Percentiles rank a stretch among this genome's conserved stretches.
Evolutionary conservation across 139 green algal genomes (phyloP).

Genomic region (Trebouxia sp.): DNA sequence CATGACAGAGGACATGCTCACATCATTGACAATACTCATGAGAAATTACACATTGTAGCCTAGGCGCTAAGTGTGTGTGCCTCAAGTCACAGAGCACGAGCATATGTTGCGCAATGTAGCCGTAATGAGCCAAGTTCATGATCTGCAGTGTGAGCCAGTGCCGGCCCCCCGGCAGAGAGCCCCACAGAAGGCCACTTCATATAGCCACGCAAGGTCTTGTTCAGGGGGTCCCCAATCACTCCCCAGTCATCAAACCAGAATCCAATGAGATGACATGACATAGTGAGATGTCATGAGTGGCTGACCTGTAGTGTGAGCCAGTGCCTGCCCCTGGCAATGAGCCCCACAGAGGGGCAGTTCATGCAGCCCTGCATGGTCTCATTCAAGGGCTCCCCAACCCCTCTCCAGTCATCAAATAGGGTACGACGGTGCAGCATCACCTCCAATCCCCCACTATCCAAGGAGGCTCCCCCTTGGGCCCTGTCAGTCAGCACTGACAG

Average conservation of each 20-base stretch:
- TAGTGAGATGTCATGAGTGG: too few species aligned
- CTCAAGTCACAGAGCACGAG: too few species aligned
- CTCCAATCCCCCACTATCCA: conserved; percentile 57
- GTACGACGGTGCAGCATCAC: conserved; percentile 66
- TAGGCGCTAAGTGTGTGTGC: too few species aligned
- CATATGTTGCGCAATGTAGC: too few species aligned
- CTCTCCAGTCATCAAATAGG: conserved; percentile 64
- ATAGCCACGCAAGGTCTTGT: conserved; percentile 75
- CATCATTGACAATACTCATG: too few species aligned
- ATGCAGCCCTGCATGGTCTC: conserved; percentile 73
- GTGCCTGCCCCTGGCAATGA: conserved; percentile 50
- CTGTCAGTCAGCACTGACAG: conserved; percentile 67
- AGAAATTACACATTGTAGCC: too few species aligned
- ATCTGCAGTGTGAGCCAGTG: conserved; percentile 39
- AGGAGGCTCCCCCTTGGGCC: conserved; percentile 59
- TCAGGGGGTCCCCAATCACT: conserved; percentile 72
- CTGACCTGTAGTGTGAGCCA: conserved; percentile 38
- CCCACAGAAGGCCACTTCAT: conserved; percentile 52
- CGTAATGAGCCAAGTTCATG: too few species aligned
- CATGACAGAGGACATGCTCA: too few species aligned
- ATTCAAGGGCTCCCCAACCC: conserved; percentile 74
- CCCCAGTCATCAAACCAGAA: conserved; percentile 67
- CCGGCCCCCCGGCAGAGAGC: conserved; percentile 49
- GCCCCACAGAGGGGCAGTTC: conserved; percentile 53
- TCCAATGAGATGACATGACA: too few species aligned